Percentiles rank a stretch among this genome's conserved stretches.
Evolutionary conservation across 2,329 filamentous ascomycete species (phyloP).

Genomic region (Fusarium guadeloupense): DNA sequence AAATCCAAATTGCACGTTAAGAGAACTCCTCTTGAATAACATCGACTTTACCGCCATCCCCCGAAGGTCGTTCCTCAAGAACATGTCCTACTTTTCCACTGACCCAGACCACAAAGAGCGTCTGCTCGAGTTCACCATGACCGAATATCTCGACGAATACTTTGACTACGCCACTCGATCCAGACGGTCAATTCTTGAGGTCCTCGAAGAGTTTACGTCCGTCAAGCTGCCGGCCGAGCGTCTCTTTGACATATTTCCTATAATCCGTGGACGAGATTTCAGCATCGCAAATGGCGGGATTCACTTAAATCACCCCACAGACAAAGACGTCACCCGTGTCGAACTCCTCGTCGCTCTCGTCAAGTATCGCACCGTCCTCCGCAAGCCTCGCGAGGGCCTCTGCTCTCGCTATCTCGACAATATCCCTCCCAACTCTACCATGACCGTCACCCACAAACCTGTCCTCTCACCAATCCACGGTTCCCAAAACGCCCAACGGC

Average conservation of each 20-base stretch:
- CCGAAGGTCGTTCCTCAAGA: constrained; percentile 83
- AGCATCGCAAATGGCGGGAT: constrained; percentile 83
- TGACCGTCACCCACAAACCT: constrained; percentile 69
- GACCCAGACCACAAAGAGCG: constrained; percentile 80
- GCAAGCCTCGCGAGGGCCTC: constrained; percentile 83
- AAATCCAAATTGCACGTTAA: constrained; percentile 66
- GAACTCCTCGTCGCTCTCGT: constrained; percentile 88
- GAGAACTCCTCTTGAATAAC: constrained; percentile 80
- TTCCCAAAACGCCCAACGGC: constrained; percentile 52
- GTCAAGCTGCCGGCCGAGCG: constrained; percentile 83
- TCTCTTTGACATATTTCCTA: constrained; percentile 77
- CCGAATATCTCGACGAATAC: constrained; percentile 85
- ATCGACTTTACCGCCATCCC: constrained; percentile 92
- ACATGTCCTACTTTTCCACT: constrained; percentile 77
- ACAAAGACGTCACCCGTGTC: constrained; percentile 56
- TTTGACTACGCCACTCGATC: constrained; percentile 96
- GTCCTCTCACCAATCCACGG: constrained; percentile 55
- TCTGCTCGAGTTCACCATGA: constrained; percentile 82
- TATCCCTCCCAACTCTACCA: constrained; percentile 64
- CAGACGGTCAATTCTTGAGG: constrained; percentile 88
- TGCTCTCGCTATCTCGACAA: constrained; percentile 86
- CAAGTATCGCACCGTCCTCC: constrained; percentile 88
- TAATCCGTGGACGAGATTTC: constrained; percentile 89
- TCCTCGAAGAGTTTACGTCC: constrained; percentile 87
- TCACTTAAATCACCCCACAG: constrained; percentile 45